Conservation (phyloP, 1,139 yeast species). For the Candida sp. region DNA sequence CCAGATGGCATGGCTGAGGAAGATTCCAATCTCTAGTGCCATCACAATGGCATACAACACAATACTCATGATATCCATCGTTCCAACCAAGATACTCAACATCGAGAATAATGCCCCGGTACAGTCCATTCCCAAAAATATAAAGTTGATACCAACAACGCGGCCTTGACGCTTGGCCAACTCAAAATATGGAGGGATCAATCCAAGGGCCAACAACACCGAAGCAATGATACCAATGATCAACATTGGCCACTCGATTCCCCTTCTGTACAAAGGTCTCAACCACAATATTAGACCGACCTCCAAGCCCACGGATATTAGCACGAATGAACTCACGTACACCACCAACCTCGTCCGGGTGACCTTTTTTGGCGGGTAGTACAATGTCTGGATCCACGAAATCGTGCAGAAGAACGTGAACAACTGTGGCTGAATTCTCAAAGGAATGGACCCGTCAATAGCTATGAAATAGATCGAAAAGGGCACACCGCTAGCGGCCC, state of each 20-base stretch:
- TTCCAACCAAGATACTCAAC: conserved; percentile 64
- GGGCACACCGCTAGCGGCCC: conserved; percentile 87
- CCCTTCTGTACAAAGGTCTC: conserved; percentile 63
- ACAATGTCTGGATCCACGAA: conserved; percentile 74
- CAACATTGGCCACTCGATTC: conserved; percentile 75
- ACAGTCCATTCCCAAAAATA: conserved; percentile 79
- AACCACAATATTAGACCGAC: conserved; percentile 76
- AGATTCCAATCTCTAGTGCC: conserved; percentile 77
- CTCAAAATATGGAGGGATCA: conserved; percentile 90
- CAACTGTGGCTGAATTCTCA: conserved; percentile 85
- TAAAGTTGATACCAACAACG: conserved; percentile 87
- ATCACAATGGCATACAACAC: conserved; percentile 75
- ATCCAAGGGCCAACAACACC: conserved; percentile 72
- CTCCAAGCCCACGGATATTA: conserved; percentile 62
- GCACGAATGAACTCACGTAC: conserved; percentile 39
- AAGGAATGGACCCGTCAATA: conserved; percentile 72
- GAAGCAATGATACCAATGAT: conserved; percentile 84
- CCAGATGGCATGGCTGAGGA: conserved; percentile 75
- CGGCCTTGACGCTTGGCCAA: conserved; percentile 78
- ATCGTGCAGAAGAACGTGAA: conserved; percentile 74
- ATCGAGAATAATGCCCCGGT: conserved; percentile 82
- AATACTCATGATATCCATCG: conserved; percentile 77
- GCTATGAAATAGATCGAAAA: conserved; percentile 82
- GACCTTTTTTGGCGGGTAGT: conserved; percentile 74
- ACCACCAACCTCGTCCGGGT: conserved; percentile 38